A percentile compares a stretch with the other conserved stretches of the same genome.
Conservation (phyloP, 2,329 filamentous ascomycete genomes). For the Verticillium zaregamsianum region DNA sequence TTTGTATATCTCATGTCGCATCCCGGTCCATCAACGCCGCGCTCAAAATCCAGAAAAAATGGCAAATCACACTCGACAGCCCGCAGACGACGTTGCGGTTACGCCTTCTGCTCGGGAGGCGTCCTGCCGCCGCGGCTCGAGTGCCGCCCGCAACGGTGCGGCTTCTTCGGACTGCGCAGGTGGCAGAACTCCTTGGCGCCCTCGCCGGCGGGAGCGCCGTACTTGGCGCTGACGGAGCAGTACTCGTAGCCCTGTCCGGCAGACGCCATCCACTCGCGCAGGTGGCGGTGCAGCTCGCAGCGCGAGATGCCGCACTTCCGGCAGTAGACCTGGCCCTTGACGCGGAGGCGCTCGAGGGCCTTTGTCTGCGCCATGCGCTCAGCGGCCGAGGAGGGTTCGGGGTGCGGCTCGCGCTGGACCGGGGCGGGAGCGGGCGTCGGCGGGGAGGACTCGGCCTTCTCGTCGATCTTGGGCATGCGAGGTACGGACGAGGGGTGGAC, state of each 20-base stretch:
- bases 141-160: slow-evolving; percentile 55
- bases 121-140: slow-evolving; percentile 12
- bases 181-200: slow-evolving; percentile 50
- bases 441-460: neutral
- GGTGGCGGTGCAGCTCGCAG: slow-evolving; percentile 60
- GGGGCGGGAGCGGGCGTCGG: slow-evolving; percentile 2
- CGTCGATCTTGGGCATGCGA: slow-evolving; percentile 4
- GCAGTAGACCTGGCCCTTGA: slow-evolving; percentile 57
- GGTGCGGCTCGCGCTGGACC: neutral
- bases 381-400: slow-evolving; percentile 11
- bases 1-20: neutral
- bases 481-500: slow-evolving; percentile 18
- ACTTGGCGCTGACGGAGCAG: slow-evolving; percentile 56
- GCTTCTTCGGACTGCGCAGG: slow-evolving; percentile 56
- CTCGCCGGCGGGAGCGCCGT: slow-evolving; percentile 42
- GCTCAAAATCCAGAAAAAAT: neutral
- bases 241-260: slow-evolving; percentile 49
- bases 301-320: slow-evolving; percentile 57
- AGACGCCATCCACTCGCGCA: slow-evolving; percentile 50
- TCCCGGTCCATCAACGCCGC: neutral
- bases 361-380: slow-evolving; percentile 5
- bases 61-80: neutral
- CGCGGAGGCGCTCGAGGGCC: slow-evolving; percentile 42
- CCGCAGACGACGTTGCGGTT: neutral
- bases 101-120: neutral